Percentiles rank a stretch among this genome's conserved stretches.
phyloP scores from a whole-genome alignment of 768 basidiomycete species.

The Psilocybe tampanensis region DNA sequence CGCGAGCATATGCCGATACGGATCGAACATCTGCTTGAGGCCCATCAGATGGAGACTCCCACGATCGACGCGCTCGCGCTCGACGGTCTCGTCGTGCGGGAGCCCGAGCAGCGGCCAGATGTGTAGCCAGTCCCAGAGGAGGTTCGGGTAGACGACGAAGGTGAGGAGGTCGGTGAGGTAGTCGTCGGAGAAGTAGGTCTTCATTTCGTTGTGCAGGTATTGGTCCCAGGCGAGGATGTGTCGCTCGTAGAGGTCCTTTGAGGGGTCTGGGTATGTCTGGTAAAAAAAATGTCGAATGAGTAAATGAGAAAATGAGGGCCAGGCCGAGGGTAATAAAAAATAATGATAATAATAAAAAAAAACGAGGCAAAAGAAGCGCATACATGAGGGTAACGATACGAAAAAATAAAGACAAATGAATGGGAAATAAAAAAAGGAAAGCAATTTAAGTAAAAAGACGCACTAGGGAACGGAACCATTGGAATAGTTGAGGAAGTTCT shows the following conservation, averaged over 20 bases:
- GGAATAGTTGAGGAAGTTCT: constrained; percentile 24
- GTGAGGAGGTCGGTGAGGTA: constrained; percentile 21
- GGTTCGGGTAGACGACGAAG: constrained; percentile 25
- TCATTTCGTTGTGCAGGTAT: constrained; percentile 19
- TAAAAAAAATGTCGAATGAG: not conserved
- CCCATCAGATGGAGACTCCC: constrained; percentile 19
- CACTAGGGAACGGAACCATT: constrained; percentile 26
- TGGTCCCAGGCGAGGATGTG: constrained; percentile 23
- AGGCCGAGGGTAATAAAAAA: too few relatives aligned
- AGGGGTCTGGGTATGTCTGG: constrained; percentile 28
- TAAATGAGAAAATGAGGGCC: not conserved
- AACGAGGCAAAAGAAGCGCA: too few relatives aligned
- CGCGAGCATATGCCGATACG: constrained; percentile 23
- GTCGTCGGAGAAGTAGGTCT: constrained; percentile 17
- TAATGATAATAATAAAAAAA: too few relatives aligned
- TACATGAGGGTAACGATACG: too few relatives aligned
- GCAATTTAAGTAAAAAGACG: too few relatives aligned
- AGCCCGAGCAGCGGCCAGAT: constrained; percentile 26
- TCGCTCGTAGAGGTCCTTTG: constrained; percentile 20
- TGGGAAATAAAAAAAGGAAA: not conserved
- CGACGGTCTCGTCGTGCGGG: constrained; percentile 10
- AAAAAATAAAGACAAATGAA: not conserved
- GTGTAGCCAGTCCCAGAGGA: constrained; percentile 27
- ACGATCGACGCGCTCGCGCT: constrained; percentile 18
- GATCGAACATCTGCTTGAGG: constrained; percentile 20